These are phyloP conservation scores for Pichia eremophila DNA, from an alignment of 805 yeast genomes.

Conservation along the genomic window DNA sequence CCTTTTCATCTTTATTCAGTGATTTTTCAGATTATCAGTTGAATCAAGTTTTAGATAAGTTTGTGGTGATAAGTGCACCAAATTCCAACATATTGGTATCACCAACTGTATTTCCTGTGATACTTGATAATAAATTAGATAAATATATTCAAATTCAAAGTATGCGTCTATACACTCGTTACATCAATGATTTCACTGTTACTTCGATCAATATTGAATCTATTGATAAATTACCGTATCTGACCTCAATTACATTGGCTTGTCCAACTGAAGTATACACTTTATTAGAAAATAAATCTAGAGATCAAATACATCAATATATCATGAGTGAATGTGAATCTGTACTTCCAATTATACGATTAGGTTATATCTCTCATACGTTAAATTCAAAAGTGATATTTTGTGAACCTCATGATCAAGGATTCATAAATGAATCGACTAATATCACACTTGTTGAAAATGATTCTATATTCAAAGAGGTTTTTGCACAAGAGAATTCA, in stretches of 20 bases:
- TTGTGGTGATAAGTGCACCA: constrained; percentile 14
- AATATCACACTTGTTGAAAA: constrained; percentile 43
- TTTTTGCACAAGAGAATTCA: too few species aligned
- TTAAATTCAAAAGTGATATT: constrained; percentile 44
- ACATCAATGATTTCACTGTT: constrained; percentile 34
- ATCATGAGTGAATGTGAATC: constrained; percentile 28
- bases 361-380: constrained; percentile 33
- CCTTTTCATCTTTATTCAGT: constrained; percentile 11
- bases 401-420: constrained; percentile 72
- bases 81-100: constrained; percentile 18
- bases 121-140: constrained; percentile 16
- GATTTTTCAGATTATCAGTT: neutral
- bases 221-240: constrained; percentile 20
- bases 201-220: constrained; percentile 30
- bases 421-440: constrained; percentile 38
- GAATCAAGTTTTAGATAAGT: constrained; percentile 5
- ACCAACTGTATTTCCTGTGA: constrained; percentile 30
- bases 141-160: constrained; percentile 29
- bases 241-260: constrained; percentile 32
- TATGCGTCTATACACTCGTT: constrained; percentile 26
- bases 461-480: neutral
- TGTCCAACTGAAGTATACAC: constrained; percentile 41
- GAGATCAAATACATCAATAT: constrained; percentile 23
- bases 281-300: constrained; percentile 29
- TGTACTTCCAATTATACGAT: constrained; percentile 25